Evolutionary conservation across 2,329 filamentous ascomycete genomes (phyloP).

Genomic region (Aspergillus melleus): DNA sequence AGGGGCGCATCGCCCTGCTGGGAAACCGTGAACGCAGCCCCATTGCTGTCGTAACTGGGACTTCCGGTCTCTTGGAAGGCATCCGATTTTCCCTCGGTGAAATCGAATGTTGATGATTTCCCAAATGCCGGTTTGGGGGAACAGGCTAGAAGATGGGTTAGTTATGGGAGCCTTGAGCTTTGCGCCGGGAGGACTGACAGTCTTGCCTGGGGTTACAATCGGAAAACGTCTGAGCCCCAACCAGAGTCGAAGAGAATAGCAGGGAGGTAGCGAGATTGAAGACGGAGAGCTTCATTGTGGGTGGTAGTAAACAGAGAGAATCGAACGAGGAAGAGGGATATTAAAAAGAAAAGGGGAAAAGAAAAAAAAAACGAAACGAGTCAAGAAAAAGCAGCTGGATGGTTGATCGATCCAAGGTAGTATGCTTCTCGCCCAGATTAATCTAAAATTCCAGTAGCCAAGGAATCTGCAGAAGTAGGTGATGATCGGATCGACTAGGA

Average conservation of each 20-base stretch:
- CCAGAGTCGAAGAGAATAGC: conserved; percentile 28
- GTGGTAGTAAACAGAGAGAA: conserved; percentile 2
- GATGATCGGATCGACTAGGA: too few relatives aligned
- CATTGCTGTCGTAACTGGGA: conserved; percentile 72
- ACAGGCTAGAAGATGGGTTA: conserved; percentile 53
- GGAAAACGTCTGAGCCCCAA: conserved; percentile 45
- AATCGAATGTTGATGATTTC: conserved; percentile 79
- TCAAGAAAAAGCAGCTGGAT: neutral
- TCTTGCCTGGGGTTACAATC: conserved; percentile 44
- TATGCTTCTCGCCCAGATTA: too few relatives aligned
- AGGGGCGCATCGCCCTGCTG: conserved; percentile 80
- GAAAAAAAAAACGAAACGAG: neutral
- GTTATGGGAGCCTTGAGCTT: neutral
- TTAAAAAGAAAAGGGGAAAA: neutral
- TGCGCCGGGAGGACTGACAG: conserved; percentile 28
- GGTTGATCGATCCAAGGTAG: too few relatives aligned
- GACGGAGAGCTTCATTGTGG: conserved; percentile 32
- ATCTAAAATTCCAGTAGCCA: too few relatives aligned
- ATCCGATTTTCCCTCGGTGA: conserved; percentile 73
- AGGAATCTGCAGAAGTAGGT: neutral
- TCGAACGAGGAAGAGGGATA: neutral
- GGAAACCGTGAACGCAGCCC: conserved; percentile 77
- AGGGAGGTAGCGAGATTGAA: conserved; percentile 27
- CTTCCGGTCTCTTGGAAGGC: conserved; percentile 71
- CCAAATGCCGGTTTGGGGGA: conserved; percentile 77